Evolutionary conservation across 1,139 yeast species (phyloP), one percentile per base, ranked within the genome.

Genomic region (Blastobotrys raffinosifermentans): DNA sequence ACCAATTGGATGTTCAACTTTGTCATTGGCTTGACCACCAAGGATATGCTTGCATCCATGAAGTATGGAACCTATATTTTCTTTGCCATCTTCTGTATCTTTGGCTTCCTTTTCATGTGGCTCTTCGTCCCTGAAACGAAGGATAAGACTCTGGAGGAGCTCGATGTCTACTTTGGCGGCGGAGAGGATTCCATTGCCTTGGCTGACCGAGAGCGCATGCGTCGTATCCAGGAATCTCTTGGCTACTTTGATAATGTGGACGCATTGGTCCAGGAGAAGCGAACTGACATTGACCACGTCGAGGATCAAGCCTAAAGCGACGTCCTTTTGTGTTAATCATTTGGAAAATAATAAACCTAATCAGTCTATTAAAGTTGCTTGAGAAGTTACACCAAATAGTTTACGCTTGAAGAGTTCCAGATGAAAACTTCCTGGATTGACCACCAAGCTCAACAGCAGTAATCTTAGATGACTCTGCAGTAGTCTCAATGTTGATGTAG

Each of bases 1-100:
- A 71, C 85, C 34, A 82, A 82, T 64, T 82, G 93, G 93, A 60
- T 80, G 46, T 80, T 77, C 55, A 82, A 81, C 64, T 82, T 80
- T 38, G 71, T 75, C 41, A 69, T 72, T 58, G 77, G 73, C 37
- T 60, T 68, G 63, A 65, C 69, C 47, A 67, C 72, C 31, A 72
- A 72, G 40, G 44, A 35, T 13, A 70, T 71, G 40, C 65, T 69
- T 50, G 50, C 59, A 35, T 60, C 54, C 43, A 66, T 69, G 60
- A 41, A 38, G 33, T 54, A 42, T 34, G 57, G 58, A 10, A 75
- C 74, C 56, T 77, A 76, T 52, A 73, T 75, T 47, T 77, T 76
- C 19, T 75, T 59, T 47, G 55, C 56, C n/a, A 46, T 46, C 7
- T 46, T 54, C 42, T 49, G 51, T 37, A 38, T 47, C 18, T 13